These are phyloP conservation scores for Rhodotorula mucilaginosa DNA, from an alignment of 1,284 basidiomycete species.

Conservation along the genomic window DNA sequence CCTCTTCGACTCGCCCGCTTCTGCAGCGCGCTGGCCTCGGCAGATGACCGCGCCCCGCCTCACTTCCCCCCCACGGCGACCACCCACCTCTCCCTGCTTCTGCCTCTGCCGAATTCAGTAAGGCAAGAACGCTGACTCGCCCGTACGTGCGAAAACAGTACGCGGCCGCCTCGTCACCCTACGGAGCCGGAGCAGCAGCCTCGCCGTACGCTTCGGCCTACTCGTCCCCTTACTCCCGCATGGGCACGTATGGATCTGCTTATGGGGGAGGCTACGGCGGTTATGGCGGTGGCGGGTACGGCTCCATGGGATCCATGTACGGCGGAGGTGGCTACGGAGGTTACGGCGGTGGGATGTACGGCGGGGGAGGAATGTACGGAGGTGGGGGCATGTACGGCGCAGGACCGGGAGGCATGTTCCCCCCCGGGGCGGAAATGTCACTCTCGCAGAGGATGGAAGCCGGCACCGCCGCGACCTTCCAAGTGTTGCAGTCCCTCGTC, in stretches of 20 bases:
- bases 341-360: slow-evolving; percentile 21
- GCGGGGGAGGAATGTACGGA: slow-evolving; percentile 39
- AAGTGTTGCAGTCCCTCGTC: slow-evolving; percentile 89
- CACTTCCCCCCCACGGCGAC: no score
- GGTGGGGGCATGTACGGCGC: slow-evolving; percentile 45
- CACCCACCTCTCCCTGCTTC: no score
- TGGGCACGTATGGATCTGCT: slow-evolving; percentile 8
- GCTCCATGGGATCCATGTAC: slow-evolving; percentile 15
- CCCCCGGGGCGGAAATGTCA: slow-evolving; percentile 63
- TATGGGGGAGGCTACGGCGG: slow-evolving; percentile 9
- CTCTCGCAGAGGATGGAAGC: slow-evolving; percentile 53
- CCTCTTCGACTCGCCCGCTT: no score
- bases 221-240: background rate
- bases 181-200: slow-evolving; percentile 1
- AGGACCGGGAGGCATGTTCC: background rate
- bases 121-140: background rate
- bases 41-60: no score
- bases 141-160: background rate
- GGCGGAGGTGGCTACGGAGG: slow-evolving; percentile 16
- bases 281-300: slow-evolving; percentile 20
- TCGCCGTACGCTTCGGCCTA: slow-evolving; percentile 11
- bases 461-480: slow-evolving; percentile 57
- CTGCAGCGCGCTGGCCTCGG: no score
- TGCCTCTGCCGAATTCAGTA: no score
- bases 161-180: slow-evolving; percentile 6